Conservation (phyloP, 2,329 filamentous ascomycete species). For the Dactylellina parvicollis region DNA sequence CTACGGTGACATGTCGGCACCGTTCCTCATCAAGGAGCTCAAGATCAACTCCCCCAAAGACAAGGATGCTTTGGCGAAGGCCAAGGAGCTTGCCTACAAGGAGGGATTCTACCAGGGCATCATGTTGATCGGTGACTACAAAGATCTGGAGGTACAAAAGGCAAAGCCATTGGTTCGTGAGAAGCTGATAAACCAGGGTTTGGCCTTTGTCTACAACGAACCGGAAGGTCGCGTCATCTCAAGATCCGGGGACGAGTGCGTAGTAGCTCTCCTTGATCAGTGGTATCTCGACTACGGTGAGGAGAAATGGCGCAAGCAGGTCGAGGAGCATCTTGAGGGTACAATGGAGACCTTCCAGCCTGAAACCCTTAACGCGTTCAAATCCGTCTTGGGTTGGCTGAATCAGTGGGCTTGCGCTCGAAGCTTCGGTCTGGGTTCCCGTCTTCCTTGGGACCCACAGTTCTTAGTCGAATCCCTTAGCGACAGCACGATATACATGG, state of each 20-base stretch:
- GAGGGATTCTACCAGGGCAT: slow-evolving; percentile 96
- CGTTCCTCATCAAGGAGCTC: slow-evolving; percentile 84
- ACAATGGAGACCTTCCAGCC: slow-evolving; percentile 81
- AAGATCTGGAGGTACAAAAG: slow-evolving; percentile 83
- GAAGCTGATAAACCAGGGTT: slow-evolving; percentile 77
- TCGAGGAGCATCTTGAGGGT: slow-evolving; percentile 75
- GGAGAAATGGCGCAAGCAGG: slow-evolving; percentile 82
- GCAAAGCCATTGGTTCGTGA: slow-evolving; percentile 86
- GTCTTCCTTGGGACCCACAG: slow-evolving; percentile 89
- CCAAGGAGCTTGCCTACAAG: slow-evolving; percentile 96
- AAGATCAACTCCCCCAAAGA: slow-evolving; percentile 99
- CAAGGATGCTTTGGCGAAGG: slow-evolving; percentile 85
- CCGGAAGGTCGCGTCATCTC: slow-evolving; percentile 89
- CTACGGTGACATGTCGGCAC: slow-evolving; percentile 85
- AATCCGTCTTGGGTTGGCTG: slow-evolving; percentile 88
- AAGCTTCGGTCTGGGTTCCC: slow-evolving; percentile 90
- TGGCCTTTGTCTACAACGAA: slow-evolving; percentile 92
- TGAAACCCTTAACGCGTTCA: slow-evolving; percentile 81
- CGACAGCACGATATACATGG: slow-evolving; percentile 93
- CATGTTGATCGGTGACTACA: slow-evolving; percentile 87
- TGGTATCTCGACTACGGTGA: slow-evolving; percentile 99
- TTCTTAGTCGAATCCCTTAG: slow-evolving; percentile 92
- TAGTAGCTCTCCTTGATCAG: slow-evolving; percentile 91
- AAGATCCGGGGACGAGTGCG: slow-evolving; percentile 89
- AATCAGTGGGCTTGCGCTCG: slow-evolving; percentile 95